These are phyloP conservation scores for Pythium angustatum DNA, from an alignment of 352 stramenopile genomes.

Conservation along the genomic window DNA sequence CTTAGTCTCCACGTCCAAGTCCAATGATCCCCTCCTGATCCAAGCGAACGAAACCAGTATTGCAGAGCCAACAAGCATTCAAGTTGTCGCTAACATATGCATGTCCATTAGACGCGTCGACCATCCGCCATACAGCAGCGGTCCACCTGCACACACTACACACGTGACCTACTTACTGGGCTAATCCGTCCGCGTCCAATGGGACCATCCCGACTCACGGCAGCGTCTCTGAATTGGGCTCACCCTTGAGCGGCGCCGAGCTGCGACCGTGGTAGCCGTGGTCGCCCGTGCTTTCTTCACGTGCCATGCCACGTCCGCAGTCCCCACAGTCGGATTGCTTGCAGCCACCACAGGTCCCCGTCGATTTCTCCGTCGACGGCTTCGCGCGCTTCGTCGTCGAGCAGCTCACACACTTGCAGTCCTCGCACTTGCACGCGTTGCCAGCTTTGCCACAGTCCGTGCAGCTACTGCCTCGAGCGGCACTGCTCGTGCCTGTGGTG, in stretches of 20 bases:
- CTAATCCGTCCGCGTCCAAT: too few species aligned
- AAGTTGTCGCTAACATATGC: too few species aligned
- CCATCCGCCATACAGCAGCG: too few species aligned
- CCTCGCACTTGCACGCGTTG: conserved; percentile 36
- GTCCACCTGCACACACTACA: not conserved
- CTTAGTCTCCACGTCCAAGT: too few species aligned
- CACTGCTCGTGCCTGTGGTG: not conserved
- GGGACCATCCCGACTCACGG: too few species aligned
- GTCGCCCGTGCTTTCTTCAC: not conserved
- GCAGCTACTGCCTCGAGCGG: conserved; percentile 3
- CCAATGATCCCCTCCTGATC: too few species aligned
- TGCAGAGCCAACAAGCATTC: too few species aligned
- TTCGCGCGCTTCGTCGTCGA: conserved; percentile 17
- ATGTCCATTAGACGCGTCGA: too few species aligned
- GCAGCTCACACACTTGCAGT: conserved; percentile 40
- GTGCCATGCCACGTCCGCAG: not conserved
- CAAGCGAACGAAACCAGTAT: too few species aligned
- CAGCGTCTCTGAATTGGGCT: conserved; percentile 21
- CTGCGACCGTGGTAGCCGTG: conserved; percentile 17
- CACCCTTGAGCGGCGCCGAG: conserved; percentile 23
- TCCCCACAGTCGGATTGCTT: conserved; percentile 7
- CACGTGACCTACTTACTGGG: too few species aligned
- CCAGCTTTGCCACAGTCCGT: conserved; percentile 23
- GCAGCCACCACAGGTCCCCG: conserved; percentile 12
- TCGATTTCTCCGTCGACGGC: not conserved